Evolutionary conservation across 2,329 filamentous ascomycete species (phyloP).

Genomic region (Monosporascus sp.): DNA sequence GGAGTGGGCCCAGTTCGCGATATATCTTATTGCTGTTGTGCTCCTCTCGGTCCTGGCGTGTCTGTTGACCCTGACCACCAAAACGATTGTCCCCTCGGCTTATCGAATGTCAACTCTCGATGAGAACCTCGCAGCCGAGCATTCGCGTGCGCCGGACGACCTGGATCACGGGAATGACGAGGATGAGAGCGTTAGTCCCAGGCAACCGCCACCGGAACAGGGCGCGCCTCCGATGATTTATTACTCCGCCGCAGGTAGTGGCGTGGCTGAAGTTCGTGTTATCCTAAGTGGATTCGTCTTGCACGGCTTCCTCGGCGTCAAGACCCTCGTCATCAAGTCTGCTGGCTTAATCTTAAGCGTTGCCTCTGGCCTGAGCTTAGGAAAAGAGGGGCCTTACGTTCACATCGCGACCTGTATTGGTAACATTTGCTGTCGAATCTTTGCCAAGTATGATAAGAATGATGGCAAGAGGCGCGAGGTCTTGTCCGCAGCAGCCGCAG

Average conservation of each 20-base stretch:
- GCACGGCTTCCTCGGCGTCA: constrained; percentile 87
- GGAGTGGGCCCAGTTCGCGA: constrained; percentile 67
- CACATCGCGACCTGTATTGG: constrained; percentile 94
- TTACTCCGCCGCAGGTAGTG: constrained; percentile 92
- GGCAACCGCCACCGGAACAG: constrained; percentile 14
- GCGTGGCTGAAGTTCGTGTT: constrained; percentile 94
- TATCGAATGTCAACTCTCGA: constrained; percentile 84
- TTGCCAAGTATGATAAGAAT: constrained; percentile 88
- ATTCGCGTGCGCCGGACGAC: constrained; percentile 34
- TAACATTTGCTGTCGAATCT: constrained; percentile 92
- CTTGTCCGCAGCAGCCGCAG: constrained; percentile 85
- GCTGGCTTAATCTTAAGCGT: constrained; percentile 80
- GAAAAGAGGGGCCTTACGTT: constrained; percentile 95
- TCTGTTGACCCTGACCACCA: constrained; percentile 78
- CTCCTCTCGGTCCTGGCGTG: constrained; percentile 67
- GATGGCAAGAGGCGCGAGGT: constrained; percentile 92
- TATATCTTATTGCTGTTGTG: constrained; percentile 71
- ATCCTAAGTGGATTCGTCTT: constrained; percentile 97
- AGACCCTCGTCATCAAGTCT: constrained; percentile 82
- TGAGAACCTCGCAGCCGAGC: constrained; percentile 77
- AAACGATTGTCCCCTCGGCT: constrained; percentile 86
- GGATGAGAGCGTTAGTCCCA: constrained; percentile 39
- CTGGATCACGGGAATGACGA: constrained; percentile 29
- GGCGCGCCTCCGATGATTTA: constrained; percentile 72
- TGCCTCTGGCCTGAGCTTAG: constrained; percentile 85